Evolutionary conservation across 768 basidiomycete genomes (phyloP).

Genomic region (Atractiella rhizophila): DNA sequence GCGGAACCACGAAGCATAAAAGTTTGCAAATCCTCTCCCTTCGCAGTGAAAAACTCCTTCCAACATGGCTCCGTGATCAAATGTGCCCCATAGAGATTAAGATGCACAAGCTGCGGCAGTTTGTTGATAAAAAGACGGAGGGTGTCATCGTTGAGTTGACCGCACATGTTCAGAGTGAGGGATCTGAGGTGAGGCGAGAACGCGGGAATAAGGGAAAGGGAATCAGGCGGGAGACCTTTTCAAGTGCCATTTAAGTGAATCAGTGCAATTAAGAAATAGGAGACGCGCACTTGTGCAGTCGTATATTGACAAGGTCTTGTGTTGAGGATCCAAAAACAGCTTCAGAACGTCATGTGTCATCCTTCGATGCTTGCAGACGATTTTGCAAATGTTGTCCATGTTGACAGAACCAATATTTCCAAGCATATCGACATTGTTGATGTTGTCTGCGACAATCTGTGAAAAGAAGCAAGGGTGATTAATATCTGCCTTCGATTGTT

Average conservation of each 20-base stretch:
- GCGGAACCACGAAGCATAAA: conserved; percentile 37
- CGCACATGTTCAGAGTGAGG: conserved; percentile 64
- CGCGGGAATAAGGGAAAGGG: conserved; percentile 41
- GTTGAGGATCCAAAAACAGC: conserved; percentile 55
- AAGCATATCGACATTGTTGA: conserved; percentile 50
- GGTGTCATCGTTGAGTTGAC: conserved; percentile 38
- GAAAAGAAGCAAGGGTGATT: background rate
- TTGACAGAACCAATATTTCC: conserved; percentile 71
- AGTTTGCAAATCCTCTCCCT: conserved; percentile 33
- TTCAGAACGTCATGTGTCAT: conserved; percentile 56
- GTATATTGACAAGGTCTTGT: conserved; percentile 45
- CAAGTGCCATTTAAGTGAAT: background rate
- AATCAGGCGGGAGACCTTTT: conserved; percentile 41
- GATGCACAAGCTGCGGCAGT: conserved; percentile 38
- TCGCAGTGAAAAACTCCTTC: conserved; percentile 43
- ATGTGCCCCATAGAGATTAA: conserved; percentile 72
- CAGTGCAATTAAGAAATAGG: background rate
- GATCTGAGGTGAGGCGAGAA: conserved; percentile 63
- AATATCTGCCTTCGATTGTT: background rate
- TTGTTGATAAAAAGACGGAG: conserved; percentile 30
- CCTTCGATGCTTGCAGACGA: conserved; percentile 6
- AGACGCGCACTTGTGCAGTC: conserved; percentile 61
- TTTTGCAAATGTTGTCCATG: conserved; percentile 48
- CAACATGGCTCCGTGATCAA: conserved; percentile 34
- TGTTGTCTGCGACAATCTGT: conserved; percentile 58